These are phyloP conservation scores for Corymbia calophylla DNA, from an alignment of 441 rosid species.

Conservation along the genomic window DNA sequence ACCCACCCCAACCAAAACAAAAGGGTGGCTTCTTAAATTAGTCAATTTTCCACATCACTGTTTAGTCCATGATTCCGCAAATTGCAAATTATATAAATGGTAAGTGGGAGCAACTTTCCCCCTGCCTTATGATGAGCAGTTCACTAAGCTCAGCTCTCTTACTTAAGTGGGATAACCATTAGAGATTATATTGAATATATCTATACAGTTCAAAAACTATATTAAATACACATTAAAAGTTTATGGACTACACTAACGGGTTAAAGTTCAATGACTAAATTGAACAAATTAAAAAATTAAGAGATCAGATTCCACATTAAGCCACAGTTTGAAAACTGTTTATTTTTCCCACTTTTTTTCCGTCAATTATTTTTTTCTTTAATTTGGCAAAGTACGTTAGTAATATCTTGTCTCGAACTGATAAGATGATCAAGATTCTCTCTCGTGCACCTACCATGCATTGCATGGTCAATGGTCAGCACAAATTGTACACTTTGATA, in stretches of 20 bases:
- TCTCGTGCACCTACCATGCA: neutral
- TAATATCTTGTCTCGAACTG: neutral
- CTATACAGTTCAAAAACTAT: fast-evolving
- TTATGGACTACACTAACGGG: fast-evolving
- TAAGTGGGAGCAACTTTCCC: neutral
- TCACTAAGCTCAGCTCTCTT: neutral
- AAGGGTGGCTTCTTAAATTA: neutral
- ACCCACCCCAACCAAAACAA: neutral
- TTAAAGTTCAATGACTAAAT: no score
- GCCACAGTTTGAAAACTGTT: neutral
- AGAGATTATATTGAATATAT: neutral
- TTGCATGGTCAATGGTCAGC: neutral
- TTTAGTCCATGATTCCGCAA: neutral
- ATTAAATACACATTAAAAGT: fast-evolving
- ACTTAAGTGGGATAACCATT: neutral
- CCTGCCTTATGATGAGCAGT: neutral
- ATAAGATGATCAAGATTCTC: neutral
- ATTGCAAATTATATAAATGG: neutral
- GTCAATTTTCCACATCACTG: neutral
- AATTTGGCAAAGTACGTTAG: neutral
- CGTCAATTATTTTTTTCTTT: fast-evolving
- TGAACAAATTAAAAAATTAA: neutral
- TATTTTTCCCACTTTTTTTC: fast-evolving
- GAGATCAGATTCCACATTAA: fast-evolving
- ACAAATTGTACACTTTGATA: neutral